Conservation (phyloP, 2,329 filamentous ascomycete genomes). For the Paracoccidioides brasiliensis region DNA sequence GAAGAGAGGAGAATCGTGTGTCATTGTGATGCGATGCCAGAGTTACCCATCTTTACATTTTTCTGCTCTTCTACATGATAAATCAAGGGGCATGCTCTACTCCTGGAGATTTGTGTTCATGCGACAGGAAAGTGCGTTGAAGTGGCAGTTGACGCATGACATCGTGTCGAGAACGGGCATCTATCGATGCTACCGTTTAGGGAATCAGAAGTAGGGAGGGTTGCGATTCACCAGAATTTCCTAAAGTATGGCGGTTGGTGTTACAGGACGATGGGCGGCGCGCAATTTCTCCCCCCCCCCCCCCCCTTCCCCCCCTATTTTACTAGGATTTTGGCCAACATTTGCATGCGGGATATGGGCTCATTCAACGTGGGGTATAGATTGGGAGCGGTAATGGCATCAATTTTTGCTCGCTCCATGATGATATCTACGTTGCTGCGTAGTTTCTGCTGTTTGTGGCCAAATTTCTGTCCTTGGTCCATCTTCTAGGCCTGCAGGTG, state of each 20-base stretch:
- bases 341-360: neutral
- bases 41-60: neutral
- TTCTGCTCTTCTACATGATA: neutral
- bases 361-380: neutral
- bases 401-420: neutral
- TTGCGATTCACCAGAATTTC: neutral
- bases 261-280: neutral
- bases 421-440: neutral
- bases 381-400: neutral
- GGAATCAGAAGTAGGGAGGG: neutral
- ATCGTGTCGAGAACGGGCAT: neutral
- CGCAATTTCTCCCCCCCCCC: neutral
- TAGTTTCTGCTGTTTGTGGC: neutral
- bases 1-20: neutral
- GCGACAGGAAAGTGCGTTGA: neutral
- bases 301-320: neutral
- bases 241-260: neutral
- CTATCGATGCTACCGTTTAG: neutral
- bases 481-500: neutral
- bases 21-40: neutral
- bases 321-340: neutral
- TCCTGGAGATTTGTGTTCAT: neutral
- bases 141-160: neutral
- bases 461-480: neutral
- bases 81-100: neutral